Conservation (phyloP, 2,329 filamentous ascomycete genomes). For the Fusarium sterilihyphosum region DNA sequence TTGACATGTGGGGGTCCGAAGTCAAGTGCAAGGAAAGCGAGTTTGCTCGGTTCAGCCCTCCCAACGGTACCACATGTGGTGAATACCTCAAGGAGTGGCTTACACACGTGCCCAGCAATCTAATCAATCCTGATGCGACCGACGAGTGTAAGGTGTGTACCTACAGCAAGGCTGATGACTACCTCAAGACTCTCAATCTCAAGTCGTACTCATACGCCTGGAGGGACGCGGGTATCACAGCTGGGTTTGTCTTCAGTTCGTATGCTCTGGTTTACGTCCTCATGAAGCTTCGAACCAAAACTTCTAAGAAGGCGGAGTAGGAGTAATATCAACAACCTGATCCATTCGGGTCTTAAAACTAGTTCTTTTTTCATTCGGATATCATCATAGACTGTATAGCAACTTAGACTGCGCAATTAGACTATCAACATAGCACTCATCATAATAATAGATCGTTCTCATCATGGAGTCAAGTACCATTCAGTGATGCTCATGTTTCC, state of each 20-base stretch:
- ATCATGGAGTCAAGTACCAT: fast-evolving
- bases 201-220: conserved; percentile 71
- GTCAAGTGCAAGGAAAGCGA: conserved; percentile 60
- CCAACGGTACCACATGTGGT: conserved; percentile 62
- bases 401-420: neutral
- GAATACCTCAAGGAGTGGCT: conserved; percentile 67
- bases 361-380: neutral
- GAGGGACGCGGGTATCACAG: conserved; percentile 70
- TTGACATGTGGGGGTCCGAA: conserved; percentile 58
- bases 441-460: neutral
- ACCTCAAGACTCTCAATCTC: conserved; percentile 68
- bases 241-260: conserved; percentile 63
- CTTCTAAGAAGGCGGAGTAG: conserved; percentile 57
- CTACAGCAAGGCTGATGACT: conserved; percentile 67
- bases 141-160: conserved; percentile 68
- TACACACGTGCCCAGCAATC: conserved; percentile 53
- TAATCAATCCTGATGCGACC: conserved; percentile 69
- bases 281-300: conserved; percentile 61
- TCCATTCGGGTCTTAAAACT: neutral
- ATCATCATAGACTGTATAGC: conserved; percentile 1
- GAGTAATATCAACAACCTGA: neutral
- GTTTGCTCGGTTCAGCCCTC: conserved; percentile 62
- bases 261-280: conserved; percentile 59
- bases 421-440: neutral
- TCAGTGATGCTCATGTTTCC: neutral